Conservation (phyloP, 345 rosid genomes). For the Erucastrum elatum region DNA sequence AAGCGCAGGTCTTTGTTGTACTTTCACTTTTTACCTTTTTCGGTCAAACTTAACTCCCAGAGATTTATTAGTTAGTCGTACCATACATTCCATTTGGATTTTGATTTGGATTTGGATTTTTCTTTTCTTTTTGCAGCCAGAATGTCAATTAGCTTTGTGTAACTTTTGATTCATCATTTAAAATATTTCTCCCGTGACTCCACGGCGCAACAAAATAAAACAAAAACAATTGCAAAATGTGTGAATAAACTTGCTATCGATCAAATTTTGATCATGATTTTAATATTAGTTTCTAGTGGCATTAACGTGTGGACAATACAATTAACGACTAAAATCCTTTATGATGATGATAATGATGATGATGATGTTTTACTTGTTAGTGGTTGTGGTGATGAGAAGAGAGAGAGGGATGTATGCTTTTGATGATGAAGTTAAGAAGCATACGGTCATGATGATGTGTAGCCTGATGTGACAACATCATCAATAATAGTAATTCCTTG, state of each 20-base stretch:
- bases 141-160: not conserved
- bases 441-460: constrained; percentile 27
- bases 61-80: not conserved
- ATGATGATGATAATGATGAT: constrained; percentile 17
- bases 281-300: not conserved
- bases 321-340: not conserved
- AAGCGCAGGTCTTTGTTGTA: not conserved
- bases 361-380: constrained; percentile 35
- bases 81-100: not conserved
- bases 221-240: not conserved
- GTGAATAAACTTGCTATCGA: not conserved
- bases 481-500: constrained; percentile 28
- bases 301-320: not conserved
- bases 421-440: constrained; percentile 34
- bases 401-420: constrained; percentile 13
- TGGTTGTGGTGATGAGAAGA: constrained; percentile 28
- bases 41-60: constrained; percentile 17
- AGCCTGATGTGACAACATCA: constrained; percentile 41
- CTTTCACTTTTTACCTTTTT: constrained; percentile 9
- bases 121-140: not conserved
- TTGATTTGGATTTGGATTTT: not conserved
- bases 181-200: constrained; percentile 1
- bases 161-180: not conserved
- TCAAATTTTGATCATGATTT: not conserved
- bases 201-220: not conserved